phyloP scores from a whole-genome alignment of 352 stramenopile genomes.

The Globisporangium okanoganense region DNA sequence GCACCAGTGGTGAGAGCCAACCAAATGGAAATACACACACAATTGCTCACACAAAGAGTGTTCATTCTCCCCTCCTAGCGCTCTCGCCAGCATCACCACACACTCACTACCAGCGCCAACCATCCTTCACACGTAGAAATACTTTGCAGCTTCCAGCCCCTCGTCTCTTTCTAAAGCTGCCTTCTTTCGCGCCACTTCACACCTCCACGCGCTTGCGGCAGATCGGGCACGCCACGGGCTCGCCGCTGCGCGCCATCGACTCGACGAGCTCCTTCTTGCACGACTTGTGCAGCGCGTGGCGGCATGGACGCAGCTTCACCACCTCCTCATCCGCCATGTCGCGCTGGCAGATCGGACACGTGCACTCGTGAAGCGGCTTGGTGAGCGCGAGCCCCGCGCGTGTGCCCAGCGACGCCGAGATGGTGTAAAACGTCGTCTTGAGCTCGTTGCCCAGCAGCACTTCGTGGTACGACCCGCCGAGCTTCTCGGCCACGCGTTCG shows the following conservation, averaged over 20 bases:
- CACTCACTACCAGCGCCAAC: too few relatives aligned
- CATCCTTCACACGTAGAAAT: too few relatives aligned
- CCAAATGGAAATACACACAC: too few relatives aligned
- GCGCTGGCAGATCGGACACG: conserved; percentile 49
- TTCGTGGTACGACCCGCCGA: conserved; percentile 63
- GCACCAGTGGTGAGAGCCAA: too few relatives aligned
- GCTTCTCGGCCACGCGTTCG: conserved; percentile 41
- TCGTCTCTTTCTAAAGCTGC: too few relatives aligned
- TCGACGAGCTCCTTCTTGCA: conserved; percentile 29
- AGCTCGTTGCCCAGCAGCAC: conserved; percentile 62
- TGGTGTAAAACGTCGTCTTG: conserved; percentile 71
- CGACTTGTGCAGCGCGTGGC: conserved; percentile 44
- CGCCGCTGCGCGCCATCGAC: conserved; percentile 14
- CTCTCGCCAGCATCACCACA: too few relatives aligned
- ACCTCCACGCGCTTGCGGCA: conserved; percentile 7
- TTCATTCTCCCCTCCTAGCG: too few relatives aligned
- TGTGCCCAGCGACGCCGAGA: conserved; percentile 66
- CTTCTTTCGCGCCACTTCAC: not conserved
- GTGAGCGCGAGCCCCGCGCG: conserved; percentile 50
- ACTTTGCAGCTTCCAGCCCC: too few relatives aligned
- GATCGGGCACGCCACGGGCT: conserved; percentile 5
- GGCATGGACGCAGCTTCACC: conserved; percentile 34
- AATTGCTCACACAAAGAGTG: too few relatives aligned
- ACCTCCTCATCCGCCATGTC: conserved; percentile 50
- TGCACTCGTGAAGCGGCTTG: conserved; percentile 56